These are phyloP conservation scores for Aureobasidium sp. DNA, from an alignment of 2,329 filamentous ascomycete species.

Conservation along the genomic window DNA sequence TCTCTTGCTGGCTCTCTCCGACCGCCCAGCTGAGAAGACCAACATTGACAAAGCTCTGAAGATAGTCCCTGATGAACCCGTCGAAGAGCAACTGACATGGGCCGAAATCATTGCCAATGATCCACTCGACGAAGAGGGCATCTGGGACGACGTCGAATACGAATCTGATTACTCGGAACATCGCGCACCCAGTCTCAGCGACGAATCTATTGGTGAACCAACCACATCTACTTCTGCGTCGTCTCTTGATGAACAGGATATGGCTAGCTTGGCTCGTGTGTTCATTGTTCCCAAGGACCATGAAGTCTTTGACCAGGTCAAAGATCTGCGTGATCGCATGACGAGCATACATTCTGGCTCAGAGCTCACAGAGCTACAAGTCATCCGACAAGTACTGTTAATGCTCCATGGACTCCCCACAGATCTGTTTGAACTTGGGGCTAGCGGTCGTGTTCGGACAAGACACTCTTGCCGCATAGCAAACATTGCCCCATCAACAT, in stretches of 20 bases:
- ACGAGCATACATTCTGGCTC: background rate
- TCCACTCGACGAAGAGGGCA: constrained; percentile 56
- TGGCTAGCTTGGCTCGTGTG: constrained; percentile 26
- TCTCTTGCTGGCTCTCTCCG: constrained; percentile 71
- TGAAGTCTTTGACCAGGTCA: constrained; percentile 30
- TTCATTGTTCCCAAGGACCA: constrained; percentile 26
- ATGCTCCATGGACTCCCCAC: constrained; percentile 77
- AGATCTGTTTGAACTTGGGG: constrained; percentile 52
- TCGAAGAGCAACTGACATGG: constrained; percentile 55
- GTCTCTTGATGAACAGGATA: constrained; percentile 31
- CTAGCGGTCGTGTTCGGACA: constrained; percentile 19
- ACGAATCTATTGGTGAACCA: constrained; percentile 21
- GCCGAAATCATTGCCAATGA: constrained; percentile 70
- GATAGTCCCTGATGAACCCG: constrained; percentile 38
- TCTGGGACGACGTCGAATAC: constrained; percentile 67
- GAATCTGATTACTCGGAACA: constrained; percentile 57
- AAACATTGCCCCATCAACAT: constrained; percentile 20
- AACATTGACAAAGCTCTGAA: constrained; percentile 37
- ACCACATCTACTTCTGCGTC: constrained; percentile 28
- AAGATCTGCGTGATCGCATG: constrained; percentile 17
- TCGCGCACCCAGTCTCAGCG: constrained; percentile 35
- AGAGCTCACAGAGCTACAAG: constrained; percentile 60
- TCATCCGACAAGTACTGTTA: constrained; percentile 69
- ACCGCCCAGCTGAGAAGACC: constrained; percentile 66
- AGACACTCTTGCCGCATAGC: constrained; percentile 8